Evolutionary conservation across 768 basidiomycete genomes (phyloP), one percentile per base, ranked within the genome.

Genomic region (Lyophyllum shimeji): DNA sequence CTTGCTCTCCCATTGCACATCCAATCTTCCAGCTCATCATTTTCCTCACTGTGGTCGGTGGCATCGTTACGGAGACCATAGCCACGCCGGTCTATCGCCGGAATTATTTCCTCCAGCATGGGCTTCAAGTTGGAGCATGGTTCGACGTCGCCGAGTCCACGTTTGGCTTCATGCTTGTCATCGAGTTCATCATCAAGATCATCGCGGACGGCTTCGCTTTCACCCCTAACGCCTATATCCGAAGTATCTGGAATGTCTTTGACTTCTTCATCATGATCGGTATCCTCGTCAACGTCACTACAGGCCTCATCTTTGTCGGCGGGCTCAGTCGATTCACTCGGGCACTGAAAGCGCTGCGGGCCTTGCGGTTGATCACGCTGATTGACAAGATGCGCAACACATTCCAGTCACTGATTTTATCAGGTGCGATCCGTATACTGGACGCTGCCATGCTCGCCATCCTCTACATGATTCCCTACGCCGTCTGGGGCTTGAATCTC

Each of bases 401-500:
- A 0, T 94, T 98, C 69, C 85, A 91, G 63, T 84, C 86, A 13
- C 75, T 98, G 44, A 87, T 98, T 62, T 86, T 97, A 59, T 88
- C 90, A 12, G 95, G 95, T 2, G 87, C 87, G 9, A 68, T 79
- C 27, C 87, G 91, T 63, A 95, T 98, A 58, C 59, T 97, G 52
- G 93, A 96, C 60, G 96, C 96, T 1, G 93, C 89, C 3, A 71
- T 96, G 46, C 83, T 98, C 15, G 93, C 95, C 50, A 82, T 95
- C 44, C 80, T 98, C 49, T 94, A 93, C 68, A 89, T 94, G 84
- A 90, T 94, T 61, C 92, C 92, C 0, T 94, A 92, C 65, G 91
- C 93, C 17, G 86, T 95, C 8, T 95, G 93, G 93, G 94, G 95
- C 9, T 81, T 92, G 48, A 97, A 94, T 65, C 91, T 98, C 69